Evolutionary conservation across 768 basidiomycete genomes (phyloP).

Genomic region (Coprinopsis cinerea): DNA sequence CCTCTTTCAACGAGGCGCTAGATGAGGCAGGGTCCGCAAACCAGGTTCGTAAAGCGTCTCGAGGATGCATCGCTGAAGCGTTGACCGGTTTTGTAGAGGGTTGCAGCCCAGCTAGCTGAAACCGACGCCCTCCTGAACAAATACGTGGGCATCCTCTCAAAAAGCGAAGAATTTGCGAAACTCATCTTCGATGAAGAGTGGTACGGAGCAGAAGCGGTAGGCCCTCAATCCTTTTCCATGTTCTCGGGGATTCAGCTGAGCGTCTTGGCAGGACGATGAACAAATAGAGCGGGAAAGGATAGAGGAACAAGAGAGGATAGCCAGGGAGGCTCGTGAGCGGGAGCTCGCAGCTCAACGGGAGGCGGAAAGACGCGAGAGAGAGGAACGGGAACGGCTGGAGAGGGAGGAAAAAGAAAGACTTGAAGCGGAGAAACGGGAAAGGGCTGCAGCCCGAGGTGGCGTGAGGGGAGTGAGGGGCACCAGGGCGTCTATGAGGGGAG

Average conservation of each 20-base stretch:
- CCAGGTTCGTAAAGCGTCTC: constrained; percentile 41
- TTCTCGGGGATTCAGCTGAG: background rate
- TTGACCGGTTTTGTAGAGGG: constrained; percentile 36
- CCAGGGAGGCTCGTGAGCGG: constrained; percentile 42
- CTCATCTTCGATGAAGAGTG: constrained; percentile 74
- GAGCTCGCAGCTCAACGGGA: constrained; percentile 25
- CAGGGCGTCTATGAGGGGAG: constrained; percentile 53
- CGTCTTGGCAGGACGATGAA: constrained; percentile 50
- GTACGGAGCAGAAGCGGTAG: constrained; percentile 68
- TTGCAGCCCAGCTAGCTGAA: constrained; percentile 60
- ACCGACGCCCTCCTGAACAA: constrained; percentile 72
- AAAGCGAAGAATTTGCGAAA: constrained; percentile 61
- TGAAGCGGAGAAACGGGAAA: constrained; percentile 39
- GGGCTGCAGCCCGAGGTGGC: constrained; percentile 38
- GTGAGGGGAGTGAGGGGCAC: constrained; percentile 72
- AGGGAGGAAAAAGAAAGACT: constrained; percentile 38
- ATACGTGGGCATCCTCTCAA: constrained; percentile 63
- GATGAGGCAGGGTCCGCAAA: constrained; percentile 60
- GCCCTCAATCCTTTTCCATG: constrained; percentile 16
- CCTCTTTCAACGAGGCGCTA: constrained; percentile 63
- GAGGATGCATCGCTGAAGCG: background rate
- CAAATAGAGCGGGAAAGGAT: constrained; percentile 41
- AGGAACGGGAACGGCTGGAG: constrained; percentile 40
- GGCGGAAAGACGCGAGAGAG: constrained; percentile 43
- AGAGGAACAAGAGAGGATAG: constrained; percentile 36